phyloP scores from a whole-genome alignment of 352 stramenopile species.

The Blastocystis sp. region DNA sequence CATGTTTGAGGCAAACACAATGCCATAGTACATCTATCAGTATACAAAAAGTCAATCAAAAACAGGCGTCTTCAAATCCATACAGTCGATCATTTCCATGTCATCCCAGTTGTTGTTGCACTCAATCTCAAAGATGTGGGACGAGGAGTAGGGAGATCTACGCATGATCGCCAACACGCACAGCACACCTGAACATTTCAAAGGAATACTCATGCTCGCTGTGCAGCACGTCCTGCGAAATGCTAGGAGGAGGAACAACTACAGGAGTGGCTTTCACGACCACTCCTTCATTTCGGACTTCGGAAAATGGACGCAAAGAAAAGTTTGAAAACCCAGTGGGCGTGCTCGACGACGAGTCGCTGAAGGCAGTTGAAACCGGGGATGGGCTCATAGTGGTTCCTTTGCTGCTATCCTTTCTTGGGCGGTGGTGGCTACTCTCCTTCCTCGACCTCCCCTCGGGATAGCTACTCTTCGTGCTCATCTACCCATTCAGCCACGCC shows the following conservation, averaged over 20 bases:
- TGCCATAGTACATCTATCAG: slow-evolving; percentile 10
- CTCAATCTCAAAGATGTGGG: background rate
- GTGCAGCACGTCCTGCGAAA: background rate
- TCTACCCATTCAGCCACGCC: background rate
- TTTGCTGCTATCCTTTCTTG: background rate
- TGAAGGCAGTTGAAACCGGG: slow-evolving; percentile 7
- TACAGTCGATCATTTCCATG: slow-evolving; percentile 34
- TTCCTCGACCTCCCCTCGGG: background rate
- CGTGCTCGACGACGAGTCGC: background rate
- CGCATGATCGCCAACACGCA: background rate
- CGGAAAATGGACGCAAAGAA: background rate
- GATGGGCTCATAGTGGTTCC: background rate
- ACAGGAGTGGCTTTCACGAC: background rate
- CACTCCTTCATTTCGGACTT: background rate
- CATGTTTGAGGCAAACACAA: background rate
- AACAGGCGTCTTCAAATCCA: slow-evolving; percentile 38
- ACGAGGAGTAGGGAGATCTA: background rate
- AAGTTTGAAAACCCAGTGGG: background rate
- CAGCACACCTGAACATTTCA: slow-evolving; percentile 2
- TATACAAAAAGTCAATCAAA: slow-evolving; percentile 45
- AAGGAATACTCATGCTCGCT: slow-evolving; percentile 16
- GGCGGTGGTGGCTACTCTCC: background rate
- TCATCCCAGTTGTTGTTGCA: slow-evolving; percentile 25
- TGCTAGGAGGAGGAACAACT: slow-evolving; percentile 1
- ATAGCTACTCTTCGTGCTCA: background rate